A percentile compares a stretch with the other conserved stretches of the same genome.
These are phyloP conservation scores for Saccharomyces hybrid DNA, from an alignment of 1,139 yeast species.

Conservation along the genomic window DNA sequence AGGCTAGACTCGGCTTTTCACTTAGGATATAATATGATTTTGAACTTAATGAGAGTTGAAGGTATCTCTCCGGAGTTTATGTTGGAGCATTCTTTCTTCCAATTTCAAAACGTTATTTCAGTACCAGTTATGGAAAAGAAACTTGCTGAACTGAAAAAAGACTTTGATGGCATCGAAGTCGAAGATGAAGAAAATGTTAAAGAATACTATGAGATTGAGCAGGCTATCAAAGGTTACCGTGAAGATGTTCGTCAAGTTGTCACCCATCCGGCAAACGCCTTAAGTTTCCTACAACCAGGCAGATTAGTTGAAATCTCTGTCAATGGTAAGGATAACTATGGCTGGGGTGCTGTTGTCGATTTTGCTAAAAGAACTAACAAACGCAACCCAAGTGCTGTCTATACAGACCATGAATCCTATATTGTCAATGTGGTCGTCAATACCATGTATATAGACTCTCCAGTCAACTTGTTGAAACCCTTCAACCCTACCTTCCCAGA, in stretches of 20 bases:
- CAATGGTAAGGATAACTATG: slow-evolving; percentile 54
- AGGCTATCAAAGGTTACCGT: slow-evolving; percentile 61
- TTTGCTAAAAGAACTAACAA: slow-evolving; percentile 63
- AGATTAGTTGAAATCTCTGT: slow-evolving; percentile 63
- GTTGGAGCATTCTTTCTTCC: slow-evolving; percentile 90
- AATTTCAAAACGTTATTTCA: slow-evolving; percentile 86
- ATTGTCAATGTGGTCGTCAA: slow-evolving; percentile 79
- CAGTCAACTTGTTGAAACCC: slow-evolving; percentile 62
- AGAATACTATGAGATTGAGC: slow-evolving; percentile 75
- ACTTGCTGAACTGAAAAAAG: slow-evolving; percentile 45
- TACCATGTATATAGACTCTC: slow-evolving; percentile 71
- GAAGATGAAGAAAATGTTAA: slow-evolving; percentile 69
- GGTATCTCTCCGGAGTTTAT: slow-evolving; percentile 97
- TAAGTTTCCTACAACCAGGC: slow-evolving; percentile 84
- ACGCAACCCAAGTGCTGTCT: slow-evolving; percentile 46
- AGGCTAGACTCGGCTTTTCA: slow-evolving; percentile 95
- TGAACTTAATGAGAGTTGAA: slow-evolving; percentile 92
- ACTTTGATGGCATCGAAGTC: slow-evolving; percentile 44
- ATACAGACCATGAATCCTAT: slow-evolving; percentile 78
- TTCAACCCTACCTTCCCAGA: slow-evolving; percentile 69
- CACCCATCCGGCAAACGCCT: slow-evolving; percentile 85
- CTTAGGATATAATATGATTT: slow-evolving; percentile 92
- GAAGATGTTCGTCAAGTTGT: slow-evolving; percentile 76
- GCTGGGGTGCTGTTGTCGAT: slow-evolving; percentile 89
- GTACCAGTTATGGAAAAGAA: slow-evolving; percentile 77